A percentile compares a stretch with the other conserved stretches of the same genome.
These are phyloP conservation scores for Limnomonas spitsbergensis DNA, from an alignment of 139 green algal genomes.

Conservation along the genomic window DNA sequence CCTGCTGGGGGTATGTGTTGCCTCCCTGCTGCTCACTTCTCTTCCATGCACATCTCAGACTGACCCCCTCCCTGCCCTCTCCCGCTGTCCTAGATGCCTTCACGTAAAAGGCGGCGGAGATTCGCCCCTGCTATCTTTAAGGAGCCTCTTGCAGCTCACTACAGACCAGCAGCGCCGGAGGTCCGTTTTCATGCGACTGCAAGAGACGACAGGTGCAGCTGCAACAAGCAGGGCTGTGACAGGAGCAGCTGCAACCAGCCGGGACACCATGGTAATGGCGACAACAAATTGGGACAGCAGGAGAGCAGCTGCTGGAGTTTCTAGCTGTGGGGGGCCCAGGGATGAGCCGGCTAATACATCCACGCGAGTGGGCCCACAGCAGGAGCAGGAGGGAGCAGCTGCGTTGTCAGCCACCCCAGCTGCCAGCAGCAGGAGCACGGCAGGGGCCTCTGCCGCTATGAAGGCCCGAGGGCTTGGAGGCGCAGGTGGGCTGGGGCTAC, in stretches of 20 bases:
- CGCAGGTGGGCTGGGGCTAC: no score
- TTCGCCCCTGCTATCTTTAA: no score
- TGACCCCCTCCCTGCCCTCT: background rate
- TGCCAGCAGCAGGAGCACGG: no score
- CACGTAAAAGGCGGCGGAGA: no score
- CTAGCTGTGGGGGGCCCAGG: background rate
- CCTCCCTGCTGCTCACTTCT: background rate
- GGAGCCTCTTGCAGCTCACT: background rate
- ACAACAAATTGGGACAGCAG: no score
- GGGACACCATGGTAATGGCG: no score
- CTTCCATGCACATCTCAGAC: background rate
- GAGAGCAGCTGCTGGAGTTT: background rate
- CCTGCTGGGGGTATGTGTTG: background rate
- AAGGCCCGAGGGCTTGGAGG: no score
- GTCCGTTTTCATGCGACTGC: background rate
- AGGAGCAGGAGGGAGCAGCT: background rate
- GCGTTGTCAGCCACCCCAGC: background rate
- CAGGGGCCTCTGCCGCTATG: no score
- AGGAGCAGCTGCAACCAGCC: background rate
- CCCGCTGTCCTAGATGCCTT: background rate
- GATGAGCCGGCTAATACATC: no score
- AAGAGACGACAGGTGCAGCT: background rate
- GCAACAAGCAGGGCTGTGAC: background rate
- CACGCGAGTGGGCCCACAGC: no score
- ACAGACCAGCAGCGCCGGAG: constrained; percentile 1